These are phyloP conservation scores for Gomphus sp. DNA, from an alignment of 1,284 basidiomycete species.

Conservation along the genomic window DNA sequence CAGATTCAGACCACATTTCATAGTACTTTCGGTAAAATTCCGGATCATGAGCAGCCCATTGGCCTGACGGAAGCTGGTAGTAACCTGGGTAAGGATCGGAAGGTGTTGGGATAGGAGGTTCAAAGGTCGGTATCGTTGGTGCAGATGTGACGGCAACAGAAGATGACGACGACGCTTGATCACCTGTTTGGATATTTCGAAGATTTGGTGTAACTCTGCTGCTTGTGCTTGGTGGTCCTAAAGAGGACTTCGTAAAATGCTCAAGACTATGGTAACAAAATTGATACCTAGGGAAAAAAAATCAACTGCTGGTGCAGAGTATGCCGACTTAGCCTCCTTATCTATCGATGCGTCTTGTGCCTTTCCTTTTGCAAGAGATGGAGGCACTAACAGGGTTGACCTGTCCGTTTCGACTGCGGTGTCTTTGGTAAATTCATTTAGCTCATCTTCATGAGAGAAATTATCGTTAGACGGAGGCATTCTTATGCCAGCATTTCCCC, in stretches of 20 bases:
- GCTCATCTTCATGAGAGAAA: neutral
- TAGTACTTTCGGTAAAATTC: slow-evolving; percentile 68
- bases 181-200: slow-evolving; percentile 8
- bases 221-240: slow-evolving; percentile 16
- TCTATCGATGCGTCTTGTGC: slow-evolving; percentile 32
- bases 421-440: slow-evolving; percentile 12
- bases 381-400: slow-evolving; percentile 44
- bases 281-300: slow-evolving; percentile 53
- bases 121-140: slow-evolving; percentile 58
- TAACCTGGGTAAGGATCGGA: slow-evolving; percentile 82
- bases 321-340: slow-evolving; percentile 16
- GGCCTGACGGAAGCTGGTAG: slow-evolving; percentile 74
- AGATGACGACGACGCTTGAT: slow-evolving; percentile 18
- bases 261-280: neutral
- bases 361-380: slow-evolving; percentile 43
- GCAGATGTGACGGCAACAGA: slow-evolving; percentile 46
- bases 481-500: slow-evolving; percentile 47
- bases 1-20: slow-evolving; percentile 51
- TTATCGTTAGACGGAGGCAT: slow-evolving; percentile 24
- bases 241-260: neutral
- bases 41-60: slow-evolving; percentile 71
- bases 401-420: slow-evolving; percentile 15
- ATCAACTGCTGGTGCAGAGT: slow-evolving; percentile 40
- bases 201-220: slow-evolving; percentile 12
- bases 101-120: slow-evolving; percentile 66